Evolutionary conservation across 192 early-diverging fungal genomes (phyloP).

Genomic region (Coemansia sp.): DNA sequence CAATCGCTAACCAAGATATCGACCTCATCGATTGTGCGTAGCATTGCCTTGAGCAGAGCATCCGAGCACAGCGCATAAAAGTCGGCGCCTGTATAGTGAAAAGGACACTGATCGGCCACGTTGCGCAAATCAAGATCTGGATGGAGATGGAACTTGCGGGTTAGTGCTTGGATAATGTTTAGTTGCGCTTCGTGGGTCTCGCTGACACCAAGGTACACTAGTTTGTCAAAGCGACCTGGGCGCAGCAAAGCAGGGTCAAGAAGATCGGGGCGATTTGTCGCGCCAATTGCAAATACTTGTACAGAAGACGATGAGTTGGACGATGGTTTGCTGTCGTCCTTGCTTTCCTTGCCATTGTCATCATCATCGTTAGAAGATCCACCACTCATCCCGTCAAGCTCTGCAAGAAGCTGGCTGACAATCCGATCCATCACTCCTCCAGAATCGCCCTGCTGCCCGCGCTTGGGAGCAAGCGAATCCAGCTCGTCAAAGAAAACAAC

Average conservation of each 20-base stretch:
- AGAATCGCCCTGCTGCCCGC: slow-evolving; percentile 97
- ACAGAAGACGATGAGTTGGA: slow-evolving; percentile 46
- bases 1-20: slow-evolving; percentile 56
- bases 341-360: slow-evolving; percentile 45
- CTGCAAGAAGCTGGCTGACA: slow-evolving; percentile 93
- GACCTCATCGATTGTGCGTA: slow-evolving; percentile 77
- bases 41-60: slow-evolving; percentile 95
- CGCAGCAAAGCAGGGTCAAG: slow-evolving; percentile 92
- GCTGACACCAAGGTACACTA: slow-evolving; percentile 96
- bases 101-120: slow-evolving; percentile 84
- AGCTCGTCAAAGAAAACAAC: slow-evolving; percentile 99
- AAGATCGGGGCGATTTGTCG: slow-evolving; percentile 97
- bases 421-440: slow-evolving; percentile 99
- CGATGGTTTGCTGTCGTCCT: slow-evolving; percentile 40
- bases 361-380: slow-evolving; percentile 47
- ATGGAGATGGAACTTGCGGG: slow-evolving; percentile 91
- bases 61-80: slow-evolving; percentile 98
- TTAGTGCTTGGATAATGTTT: slow-evolving; percentile 89
- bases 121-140: slow-evolving; percentile 71
- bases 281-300: slow-evolving; percentile 98
- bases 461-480: slow-evolving; percentile 96
- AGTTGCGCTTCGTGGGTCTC: slow-evolving; percentile 83
- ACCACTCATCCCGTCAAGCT: slow-evolving; percentile 88
- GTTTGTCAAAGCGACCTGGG: slow-evolving; percentile 96
- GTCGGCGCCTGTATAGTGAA: slow-evolving; percentile 96